Base-by-base conservation (phyloP, 139 green algal species). In the Coelastrella sp. region DNA sequence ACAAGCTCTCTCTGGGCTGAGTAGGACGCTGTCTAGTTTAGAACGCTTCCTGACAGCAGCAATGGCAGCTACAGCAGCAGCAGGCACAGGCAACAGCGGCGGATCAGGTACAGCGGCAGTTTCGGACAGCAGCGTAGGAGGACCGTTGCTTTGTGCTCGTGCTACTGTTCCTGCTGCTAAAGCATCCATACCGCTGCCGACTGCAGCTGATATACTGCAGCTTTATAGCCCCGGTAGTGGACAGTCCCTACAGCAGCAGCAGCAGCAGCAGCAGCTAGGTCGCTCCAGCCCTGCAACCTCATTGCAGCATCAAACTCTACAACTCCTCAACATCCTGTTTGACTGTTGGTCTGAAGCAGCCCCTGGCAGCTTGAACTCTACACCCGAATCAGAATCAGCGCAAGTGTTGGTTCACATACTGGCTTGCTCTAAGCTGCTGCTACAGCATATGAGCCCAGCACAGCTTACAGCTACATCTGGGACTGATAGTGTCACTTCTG, bases 311-410 rank as follows among this genome's bases (percentile, higher is more conserved):
- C n/a, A n/a, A n/a, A n/a, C n/a, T n/a, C n/a, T n/a, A n/a, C n/a
- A n/a, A n/a, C n/a, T n/a, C n/a, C n/a, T 93, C 53, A 30, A 17
- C 0, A 84, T 88, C 19, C 81, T 95, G 77, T 72, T 90, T 83
- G 88, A 90, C 3, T 88, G 75, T 57, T 95, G 92, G 92, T 21
- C 53, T 25, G 92, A 94, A 75, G 91, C 87, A 48, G 75, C 57
- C 2, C 91, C 92, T 23, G 84, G 35, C 30, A 83, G 85, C 81
- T 72, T 95, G 48, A 41, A 71, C 0, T 68, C 75, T 11, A 63
- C 69, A 3, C 92, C 92, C 4, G 91, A 94, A 48, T 64, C 86
- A 67, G 80, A 88, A 21, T 23, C 76, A 9, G 81, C 74, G 19
- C 72, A 86, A 41, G 84, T 63, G 30, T 53, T 89, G 27, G 78